Percentiles rank a stretch among this genome's conserved stretches.
These are phyloP conservation scores for Gossypium schwendimanii DNA, from an alignment of 441 rosid genomes.

Conservation along the genomic window DNA sequence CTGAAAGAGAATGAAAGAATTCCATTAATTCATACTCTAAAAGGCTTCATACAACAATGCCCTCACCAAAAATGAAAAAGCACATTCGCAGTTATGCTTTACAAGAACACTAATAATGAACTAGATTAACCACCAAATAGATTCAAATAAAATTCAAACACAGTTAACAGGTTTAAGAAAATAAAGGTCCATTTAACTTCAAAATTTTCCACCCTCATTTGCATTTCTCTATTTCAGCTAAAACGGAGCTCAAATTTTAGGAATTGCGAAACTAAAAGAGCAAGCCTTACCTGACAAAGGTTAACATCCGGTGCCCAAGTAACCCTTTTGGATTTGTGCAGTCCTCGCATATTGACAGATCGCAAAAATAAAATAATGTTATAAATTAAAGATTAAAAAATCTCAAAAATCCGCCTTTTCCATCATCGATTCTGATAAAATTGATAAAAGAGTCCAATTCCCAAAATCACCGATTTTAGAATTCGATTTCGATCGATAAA, in stretches of 20 bases:
- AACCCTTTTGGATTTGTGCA: constrained; percentile 76
- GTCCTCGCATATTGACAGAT: constrained; percentile 68
- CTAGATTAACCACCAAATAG: not conserved
- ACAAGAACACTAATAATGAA: not conserved
- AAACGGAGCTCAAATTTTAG: constrained; percentile 10
- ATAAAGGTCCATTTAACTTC: constrained; percentile 3
- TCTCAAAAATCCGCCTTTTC: constrained; percentile 11
- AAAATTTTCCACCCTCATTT: not conserved
- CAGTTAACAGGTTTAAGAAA: too few relatives aligned
- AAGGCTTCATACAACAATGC: not conserved
- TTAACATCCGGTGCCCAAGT: constrained; percentile 88
- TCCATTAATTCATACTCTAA: not conserved
- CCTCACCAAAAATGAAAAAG: not conserved
- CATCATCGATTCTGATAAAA: constrained; percentile 26
- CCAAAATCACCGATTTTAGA: constrained; percentile 10
- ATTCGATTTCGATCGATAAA: constrained; percentile 5
- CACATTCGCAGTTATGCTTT: not conserved
- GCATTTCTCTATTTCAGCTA: not conserved
- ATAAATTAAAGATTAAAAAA: not conserved
- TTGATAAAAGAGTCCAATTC: constrained; percentile 9
- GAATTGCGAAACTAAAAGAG: constrained; percentile 7
- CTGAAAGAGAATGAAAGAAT: not conserved
- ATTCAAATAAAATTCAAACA: not conserved
- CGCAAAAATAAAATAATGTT: not conserved
- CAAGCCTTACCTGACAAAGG: constrained; percentile 84